Percentiles rank a stretch among this genome's conserved stretches.
These are phyloP conservation scores for Phytophthora sp. DNA, from an alignment of 352 stramenopile genomes.

Conservation along the genomic window DNA sequence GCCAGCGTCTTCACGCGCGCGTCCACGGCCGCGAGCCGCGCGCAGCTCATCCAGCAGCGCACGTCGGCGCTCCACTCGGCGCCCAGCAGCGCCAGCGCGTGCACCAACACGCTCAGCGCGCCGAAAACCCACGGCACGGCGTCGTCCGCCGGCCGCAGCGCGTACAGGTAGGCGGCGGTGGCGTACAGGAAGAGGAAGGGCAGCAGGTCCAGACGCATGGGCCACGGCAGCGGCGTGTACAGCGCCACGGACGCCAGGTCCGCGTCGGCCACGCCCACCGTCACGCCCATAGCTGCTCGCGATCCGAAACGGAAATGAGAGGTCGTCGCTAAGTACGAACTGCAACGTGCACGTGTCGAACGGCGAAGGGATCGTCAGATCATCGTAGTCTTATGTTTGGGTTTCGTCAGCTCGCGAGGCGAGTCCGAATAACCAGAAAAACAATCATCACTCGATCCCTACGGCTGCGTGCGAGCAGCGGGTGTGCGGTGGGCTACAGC, in stretches of 20 bases:
- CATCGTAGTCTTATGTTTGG: constrained; percentile 88
- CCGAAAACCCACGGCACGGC: constrained; percentile 50
- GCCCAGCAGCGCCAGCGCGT: constrained; percentile 57
- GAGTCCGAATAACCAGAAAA: constrained; percentile 58
- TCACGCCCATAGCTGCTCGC: constrained; percentile 19
- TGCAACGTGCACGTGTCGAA: constrained; percentile 15
- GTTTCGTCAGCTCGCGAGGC: constrained; percentile 70
- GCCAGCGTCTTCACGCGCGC: constrained; percentile 58
- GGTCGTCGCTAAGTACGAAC: constrained; percentile 41
- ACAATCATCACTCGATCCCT: constrained; percentile 74
- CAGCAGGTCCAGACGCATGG: constrained; percentile 66
- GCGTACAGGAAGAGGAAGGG: constrained; percentile 75
- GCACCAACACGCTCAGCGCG: constrained; percentile 47
- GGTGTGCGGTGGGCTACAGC: no score
- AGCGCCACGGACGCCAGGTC: constrained; percentile 62
- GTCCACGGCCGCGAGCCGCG: constrained; percentile 47
- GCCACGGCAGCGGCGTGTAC: constrained; percentile 65
- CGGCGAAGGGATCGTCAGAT: constrained; percentile 63
- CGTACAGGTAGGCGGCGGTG: constrained; percentile 67
- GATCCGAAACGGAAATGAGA: constrained; percentile 18
- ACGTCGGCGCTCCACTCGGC: constrained; percentile 66
- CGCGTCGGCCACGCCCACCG: constrained; percentile 54
- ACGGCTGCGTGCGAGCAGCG: no score
- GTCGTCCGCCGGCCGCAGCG: constrained; percentile 47
- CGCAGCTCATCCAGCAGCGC: constrained; percentile 67